Evolutionary conservation across 345 rosid genomes (phyloP).

Genomic region (Citropsis articulata): DNA sequence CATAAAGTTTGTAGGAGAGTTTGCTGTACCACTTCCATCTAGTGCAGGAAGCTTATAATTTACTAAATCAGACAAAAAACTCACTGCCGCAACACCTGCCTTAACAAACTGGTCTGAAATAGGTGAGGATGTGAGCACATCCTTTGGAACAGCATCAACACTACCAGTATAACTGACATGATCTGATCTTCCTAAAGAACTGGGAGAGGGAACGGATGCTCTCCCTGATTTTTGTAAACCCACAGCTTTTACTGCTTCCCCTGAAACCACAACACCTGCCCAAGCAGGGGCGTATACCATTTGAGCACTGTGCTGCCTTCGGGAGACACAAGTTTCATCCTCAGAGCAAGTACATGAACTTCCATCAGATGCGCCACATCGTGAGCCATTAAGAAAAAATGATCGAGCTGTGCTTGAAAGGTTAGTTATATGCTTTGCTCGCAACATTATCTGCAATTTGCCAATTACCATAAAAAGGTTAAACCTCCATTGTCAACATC

Average conservation of each 20-base stretch:
- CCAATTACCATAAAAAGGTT: not conserved
- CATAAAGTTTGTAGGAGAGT: constrained; percentile 45
- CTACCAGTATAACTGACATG: constrained; percentile 50
- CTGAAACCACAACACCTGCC: constrained; percentile 29
- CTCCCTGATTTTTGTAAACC: constrained; percentile 39
- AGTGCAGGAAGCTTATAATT: constrained; percentile 58
- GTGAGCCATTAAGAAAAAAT: constrained; percentile 61
- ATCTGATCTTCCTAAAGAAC: constrained; percentile 38
- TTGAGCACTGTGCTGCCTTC: constrained; percentile 47
- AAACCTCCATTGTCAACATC: not conserved
- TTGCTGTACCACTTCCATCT: constrained; percentile 42
- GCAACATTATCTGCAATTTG: constrained; percentile 55
- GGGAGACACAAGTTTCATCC: constrained; percentile 69
- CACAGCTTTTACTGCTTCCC: constrained; percentile 36
- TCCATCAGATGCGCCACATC: constrained; percentile 63
- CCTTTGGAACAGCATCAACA: constrained; percentile 33
- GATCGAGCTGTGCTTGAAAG: constrained; percentile 75
- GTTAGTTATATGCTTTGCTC: constrained; percentile 65
- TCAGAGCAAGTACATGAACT: constrained; percentile 67
- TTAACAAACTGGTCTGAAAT: constrained; percentile 65
- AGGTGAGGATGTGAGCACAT: constrained; percentile 40
- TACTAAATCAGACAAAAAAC: constrained; percentile 60
- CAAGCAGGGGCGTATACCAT: constrained; percentile 39
- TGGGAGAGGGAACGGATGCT: constrained; percentile 30
- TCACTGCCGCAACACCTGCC: constrained; percentile 68